Evolutionary conservation across 768 basidiomycete species (phyloP), one percentile per base, ranked within the genome.

Genomic region (Macrolepiota fuliginosa): DNA sequence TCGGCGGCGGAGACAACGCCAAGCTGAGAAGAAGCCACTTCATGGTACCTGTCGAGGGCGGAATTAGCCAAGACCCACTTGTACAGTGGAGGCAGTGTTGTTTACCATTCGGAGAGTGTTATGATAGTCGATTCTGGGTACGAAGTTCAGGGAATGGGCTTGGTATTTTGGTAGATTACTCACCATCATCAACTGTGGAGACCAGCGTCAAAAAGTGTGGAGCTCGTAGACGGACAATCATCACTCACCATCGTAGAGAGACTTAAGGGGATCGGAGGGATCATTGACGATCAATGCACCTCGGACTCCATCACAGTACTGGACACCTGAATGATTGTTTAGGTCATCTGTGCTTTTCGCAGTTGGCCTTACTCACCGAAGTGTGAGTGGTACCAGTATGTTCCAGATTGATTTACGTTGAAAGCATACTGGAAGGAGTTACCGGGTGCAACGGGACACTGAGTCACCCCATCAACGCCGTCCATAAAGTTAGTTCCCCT

Each of bases 241-340:
- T 42, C 40, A 45, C 59, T 61, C 49, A 70, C 72, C 74, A 64
- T 77, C 68, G 59, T 80, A 79, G 54, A 71, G 63, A 39, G 63
- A 45, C 24, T 37, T 57, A 40, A 72, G 69, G 37, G 77, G 77
- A 56, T 79, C 77, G 1, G 64, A 2, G 9, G 71, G 74, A 52
- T 82, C 78, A 54, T 78, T 76, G 2, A 81, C 62, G 17, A 77
- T 69, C 15, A 79, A 42, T 0, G 69, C 65, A 3, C 78, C 78
- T 42, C 79, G 69, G n/a, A 77, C 66, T 0, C 79, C 79, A 65
- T 80, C 79, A 61, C 79, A 85, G 58, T 84, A 84, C 64, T 84
- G 83, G 0, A 76, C 76, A 4, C 73, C 72, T 68, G 50, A 13
- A 24, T 13, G 13, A 22, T 22, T 15, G 13, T 17, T 25, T 4